These are phyloP conservation scores for Macrolepiota dolichaula DNA, from an alignment of 768 basidiomycete genomes.

Conservation along the genomic window DNA sequence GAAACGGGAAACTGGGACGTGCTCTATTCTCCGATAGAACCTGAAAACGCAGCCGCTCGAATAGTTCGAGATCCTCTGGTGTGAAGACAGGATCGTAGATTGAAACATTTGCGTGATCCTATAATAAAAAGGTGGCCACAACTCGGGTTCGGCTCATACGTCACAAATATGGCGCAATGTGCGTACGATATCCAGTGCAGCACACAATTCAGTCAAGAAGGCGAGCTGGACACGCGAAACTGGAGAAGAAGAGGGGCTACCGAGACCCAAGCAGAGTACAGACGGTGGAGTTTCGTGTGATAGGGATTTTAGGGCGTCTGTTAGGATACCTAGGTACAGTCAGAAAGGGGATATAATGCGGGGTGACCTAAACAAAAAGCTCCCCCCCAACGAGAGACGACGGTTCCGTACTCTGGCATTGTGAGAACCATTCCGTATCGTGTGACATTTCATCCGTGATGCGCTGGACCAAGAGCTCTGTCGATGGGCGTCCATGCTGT, in stretches of 20 bases:
- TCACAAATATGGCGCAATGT: constrained; percentile 19
- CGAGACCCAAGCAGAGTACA: constrained; percentile 70
- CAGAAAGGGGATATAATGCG: constrained; percentile 7
- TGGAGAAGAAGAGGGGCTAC: constrained; percentile 62
- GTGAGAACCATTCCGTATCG: constrained; percentile 46
- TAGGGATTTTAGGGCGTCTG: constrained; percentile 25
- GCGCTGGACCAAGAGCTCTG: constrained; percentile 36
- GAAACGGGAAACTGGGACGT: constrained; percentile 29
- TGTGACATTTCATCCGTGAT: constrained; percentile 43
- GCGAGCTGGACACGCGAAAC: constrained; percentile 68
- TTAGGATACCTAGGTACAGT: constrained; percentile 29
- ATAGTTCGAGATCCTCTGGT: constrained; percentile 50
- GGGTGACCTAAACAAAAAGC: not conserved
- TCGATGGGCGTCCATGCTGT: constrained; percentile 27
- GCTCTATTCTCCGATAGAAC: constrained; percentile 44
- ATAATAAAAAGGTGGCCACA: constrained; percentile 10
- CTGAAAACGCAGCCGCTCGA: constrained; percentile 39
- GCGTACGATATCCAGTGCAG: constrained; percentile 57
- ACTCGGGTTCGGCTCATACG: constrained; percentile 10
- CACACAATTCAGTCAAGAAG: constrained; percentile 55
- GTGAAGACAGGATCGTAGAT: constrained; percentile 77
- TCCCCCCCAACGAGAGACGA: not conserved
- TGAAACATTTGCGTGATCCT: constrained; percentile 49
- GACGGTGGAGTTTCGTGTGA: constrained; percentile 22
- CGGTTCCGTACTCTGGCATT: constrained; percentile 22